Base-by-base conservation (phyloP, 345 rosid genomes). In the Zanthoxylum bungeanum region DNA sequence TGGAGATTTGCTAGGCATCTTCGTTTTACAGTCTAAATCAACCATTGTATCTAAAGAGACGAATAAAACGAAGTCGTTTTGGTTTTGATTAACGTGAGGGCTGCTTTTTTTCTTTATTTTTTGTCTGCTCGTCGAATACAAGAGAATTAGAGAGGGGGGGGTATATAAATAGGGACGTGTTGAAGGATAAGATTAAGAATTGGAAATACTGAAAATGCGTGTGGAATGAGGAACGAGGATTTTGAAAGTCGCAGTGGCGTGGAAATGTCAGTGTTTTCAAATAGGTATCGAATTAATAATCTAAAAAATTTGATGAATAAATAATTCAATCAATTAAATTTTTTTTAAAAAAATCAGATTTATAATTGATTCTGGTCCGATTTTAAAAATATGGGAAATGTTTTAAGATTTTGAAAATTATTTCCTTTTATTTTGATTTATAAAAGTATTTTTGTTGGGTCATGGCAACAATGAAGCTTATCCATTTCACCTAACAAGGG, bases 21-120 rank as follows among this genome's bases (percentile, higher is more conserved):
- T 82, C 39, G 83, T 81, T 63, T 87, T 77, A 65, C 89, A 82
- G 62, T 85, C 88, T 52, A 93, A 66, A 80, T 89, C 94, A 47
- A 87, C 88, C 98, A 93, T 93, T 42, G 68, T 73, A 5, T 6
- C 16, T 27, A 0, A 1, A 44, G 53, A 9, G 36, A 19, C 17
- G 24, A 55, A 28, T 11, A 16, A 14, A n/a, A 25, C 0, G 8
- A 12, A 7, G 21, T n/a, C 11, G 16, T 8, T 65, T 61, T n/a
- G 5, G 42, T 16, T 5, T 19, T 63, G 9, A 2, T 12, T 3
- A 9, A 44, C 3, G 9, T 3, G n/a, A n/a, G n/a, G n/a, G n/a
- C n/a, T n/a, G n/a, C n/a, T n/a, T n/a, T n/a, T n/a, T 31, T 3
- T 0, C 4, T 17, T 9, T 47, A 10, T 1, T 25, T 37, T 63